A percentile compares a stretch with the other conserved stretches of the same genome.
Evolutionary conservation across 768 basidiomycete genomes (phyloP).

Genomic region (Hemileccinum impolitum): DNA sequence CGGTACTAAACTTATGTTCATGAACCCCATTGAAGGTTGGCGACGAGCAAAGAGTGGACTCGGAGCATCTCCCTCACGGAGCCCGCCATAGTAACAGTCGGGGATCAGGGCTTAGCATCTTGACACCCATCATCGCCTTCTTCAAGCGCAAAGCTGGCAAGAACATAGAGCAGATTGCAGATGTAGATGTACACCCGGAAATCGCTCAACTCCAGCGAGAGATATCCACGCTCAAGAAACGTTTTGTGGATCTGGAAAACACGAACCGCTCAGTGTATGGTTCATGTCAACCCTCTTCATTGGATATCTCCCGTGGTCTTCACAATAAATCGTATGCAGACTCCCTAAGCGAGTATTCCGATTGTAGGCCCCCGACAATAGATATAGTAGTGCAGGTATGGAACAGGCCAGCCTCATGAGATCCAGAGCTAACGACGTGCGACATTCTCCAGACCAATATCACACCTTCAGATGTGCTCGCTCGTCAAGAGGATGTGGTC

Average conservation of each 20-base stretch:
- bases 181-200: neutral
- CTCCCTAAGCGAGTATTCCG: neutral
- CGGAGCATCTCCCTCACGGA: neutral
- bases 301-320: neutral
- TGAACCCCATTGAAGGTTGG: too few relatives aligned
- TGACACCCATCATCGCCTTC: neutral
- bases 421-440: too few relatives aligned
- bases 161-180: neutral
- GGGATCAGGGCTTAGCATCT: neutral
- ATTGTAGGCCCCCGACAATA: neutral
- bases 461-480: too few relatives aligned
- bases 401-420: too few relatives aligned
- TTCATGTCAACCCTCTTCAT: neutral
- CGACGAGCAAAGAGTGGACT: too few relatives aligned
- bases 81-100: neutral
- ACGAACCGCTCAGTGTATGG: neutral
- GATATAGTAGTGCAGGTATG: neutral
- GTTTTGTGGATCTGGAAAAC: neutral
- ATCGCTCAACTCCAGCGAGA: constrained; percentile 2
- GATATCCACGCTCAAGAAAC: neutral
- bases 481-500: too few relatives aligned
- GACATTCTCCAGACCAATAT: too few relatives aligned
- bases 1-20: too few relatives aligned
- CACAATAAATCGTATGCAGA: neutral
- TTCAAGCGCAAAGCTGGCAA: neutral